Conservation (phyloP, 768 basidiomycete genomes). For the Hygrophorus pudorinus region DNA sequence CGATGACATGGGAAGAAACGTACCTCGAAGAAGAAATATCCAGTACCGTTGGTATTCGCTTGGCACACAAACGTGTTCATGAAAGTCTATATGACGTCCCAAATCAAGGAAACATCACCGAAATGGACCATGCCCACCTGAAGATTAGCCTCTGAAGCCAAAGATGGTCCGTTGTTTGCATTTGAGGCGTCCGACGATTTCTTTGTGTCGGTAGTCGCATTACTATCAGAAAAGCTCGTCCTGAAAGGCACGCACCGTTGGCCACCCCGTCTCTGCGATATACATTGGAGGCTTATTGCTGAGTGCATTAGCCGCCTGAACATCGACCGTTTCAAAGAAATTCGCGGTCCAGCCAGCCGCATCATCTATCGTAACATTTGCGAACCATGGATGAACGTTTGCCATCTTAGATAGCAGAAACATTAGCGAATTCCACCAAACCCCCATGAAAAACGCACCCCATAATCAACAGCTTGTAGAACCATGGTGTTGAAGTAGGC, state of each 20-base stretch:
- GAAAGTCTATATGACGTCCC: constrained; percentile 44
- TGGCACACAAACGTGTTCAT: constrained; percentile 81
- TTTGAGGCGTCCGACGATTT: constrained; percentile 48
- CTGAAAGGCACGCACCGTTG: constrained; percentile 40
- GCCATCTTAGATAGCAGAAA: constrained; percentile 45
- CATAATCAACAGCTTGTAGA: constrained; percentile 55
- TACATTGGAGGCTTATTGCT: constrained; percentile 74
- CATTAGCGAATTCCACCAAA: not conserved
- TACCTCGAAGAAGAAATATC: constrained; percentile 85
- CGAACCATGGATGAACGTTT: constrained; percentile 94
- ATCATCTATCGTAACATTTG: constrained; percentile 53
- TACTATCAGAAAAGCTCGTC: not conserved
- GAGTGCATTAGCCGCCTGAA: constrained; percentile 41
- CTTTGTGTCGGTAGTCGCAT: constrained; percentile 21
- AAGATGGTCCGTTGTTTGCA: constrained; percentile 57
- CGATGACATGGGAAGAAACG: constrained; percentile 12
- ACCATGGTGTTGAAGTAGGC: constrained; percentile 71
- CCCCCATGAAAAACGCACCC: constrained; percentile 30
- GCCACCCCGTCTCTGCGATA: constrained; percentile 87
- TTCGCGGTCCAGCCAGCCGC: constrained; percentile 74
- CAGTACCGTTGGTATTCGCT: constrained; percentile 71
- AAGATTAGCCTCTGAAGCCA: constrained; percentile 49
- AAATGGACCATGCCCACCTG: constrained; percentile 28
- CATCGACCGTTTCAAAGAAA: constrained; percentile 68
- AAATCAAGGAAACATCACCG: not conserved